phyloP scores from a whole-genome alignment of 768 basidiomycete species.

The Lyophyllum shimeji region DNA sequence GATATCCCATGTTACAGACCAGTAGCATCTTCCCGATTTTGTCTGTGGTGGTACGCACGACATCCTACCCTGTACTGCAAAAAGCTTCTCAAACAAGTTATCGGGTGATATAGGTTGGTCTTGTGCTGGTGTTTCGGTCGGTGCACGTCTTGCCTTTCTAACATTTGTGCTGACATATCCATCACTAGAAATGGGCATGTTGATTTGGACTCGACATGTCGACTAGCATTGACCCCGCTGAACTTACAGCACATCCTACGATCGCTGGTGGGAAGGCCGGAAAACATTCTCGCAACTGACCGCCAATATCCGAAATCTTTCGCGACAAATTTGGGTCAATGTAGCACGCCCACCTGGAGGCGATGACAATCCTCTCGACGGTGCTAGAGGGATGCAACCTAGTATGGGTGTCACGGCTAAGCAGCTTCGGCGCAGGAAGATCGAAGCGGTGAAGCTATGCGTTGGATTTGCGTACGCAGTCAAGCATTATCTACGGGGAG shows the following conservation, averaged over 20 bases:
- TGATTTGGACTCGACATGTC: background rate
- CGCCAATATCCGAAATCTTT: constrained; percentile 73
- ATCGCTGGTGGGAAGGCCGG: constrained; percentile 87
- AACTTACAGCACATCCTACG: constrained; percentile 69
- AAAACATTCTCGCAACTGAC: constrained; percentile 76
- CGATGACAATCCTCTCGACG: constrained; percentile 28
- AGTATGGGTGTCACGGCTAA: constrained; percentile 40
- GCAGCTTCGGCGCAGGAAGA: constrained; percentile 66
- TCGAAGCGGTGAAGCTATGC: constrained; percentile 65
- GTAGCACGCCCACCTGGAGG: constrained; percentile 63
- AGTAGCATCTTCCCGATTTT: constrained; percentile 87
- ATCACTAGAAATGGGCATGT: constrained; percentile 62
- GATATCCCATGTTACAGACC: constrained; percentile 61
- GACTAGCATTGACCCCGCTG: background rate
- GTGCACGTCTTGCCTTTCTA: constrained; percentile 17
- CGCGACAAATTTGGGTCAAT: constrained; percentile 79
- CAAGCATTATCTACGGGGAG: constrained; percentile 83
- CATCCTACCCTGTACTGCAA: background rate
- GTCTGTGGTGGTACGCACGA: constrained; percentile 76
- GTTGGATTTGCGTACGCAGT: constrained; percentile 72
- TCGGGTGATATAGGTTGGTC: constrained; percentile 59
- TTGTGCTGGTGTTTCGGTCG: constrained; percentile 85
- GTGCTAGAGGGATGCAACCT: constrained; percentile 54
- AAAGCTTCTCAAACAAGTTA: constrained; percentile 3
- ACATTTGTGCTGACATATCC: background rate